A percentile compares a stretch with the other conserved stretches of the same genome.
These are phyloP conservation scores for Melanomma pulvis-pyrius DNA, from an alignment of 495 filamentous ascomycete species.

Conservation along the genomic window DNA sequence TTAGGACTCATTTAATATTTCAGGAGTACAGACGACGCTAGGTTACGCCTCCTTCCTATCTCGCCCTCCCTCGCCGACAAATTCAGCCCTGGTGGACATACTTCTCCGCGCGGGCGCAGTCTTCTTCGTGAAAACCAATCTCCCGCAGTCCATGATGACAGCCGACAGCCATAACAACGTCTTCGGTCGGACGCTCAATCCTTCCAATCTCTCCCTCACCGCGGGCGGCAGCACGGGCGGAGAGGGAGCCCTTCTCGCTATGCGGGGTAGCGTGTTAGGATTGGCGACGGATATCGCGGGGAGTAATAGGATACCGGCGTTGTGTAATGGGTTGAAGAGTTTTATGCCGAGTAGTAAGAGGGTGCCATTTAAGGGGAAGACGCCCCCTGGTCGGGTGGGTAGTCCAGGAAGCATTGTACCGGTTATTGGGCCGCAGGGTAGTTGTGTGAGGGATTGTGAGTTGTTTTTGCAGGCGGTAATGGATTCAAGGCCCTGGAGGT, in stretches of 20 bases:
- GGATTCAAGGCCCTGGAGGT: conserved; percentile 50
- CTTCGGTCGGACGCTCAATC: conserved; percentile 40
- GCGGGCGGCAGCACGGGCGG: conserved; percentile 38
- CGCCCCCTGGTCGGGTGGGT: conserved; percentile 34
- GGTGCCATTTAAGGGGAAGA: conserved; percentile 42
- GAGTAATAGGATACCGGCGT: conserved; percentile 42
- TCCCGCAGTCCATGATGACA: conserved; percentile 51
- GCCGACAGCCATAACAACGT: conserved; percentile 40
- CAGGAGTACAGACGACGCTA: conserved; percentile 60
- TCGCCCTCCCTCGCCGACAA: conserved; percentile 50
- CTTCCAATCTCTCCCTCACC: conserved; percentile 33
- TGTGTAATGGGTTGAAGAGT: conserved; percentile 40
- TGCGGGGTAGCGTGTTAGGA: conserved; percentile 35
- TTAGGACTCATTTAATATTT: conserved; percentile 69
- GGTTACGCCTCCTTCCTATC: conserved; percentile 60
- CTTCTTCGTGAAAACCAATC: conserved; percentile 68
- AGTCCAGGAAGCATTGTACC: conserved; percentile 46
- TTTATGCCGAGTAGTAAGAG: conserved; percentile 40
- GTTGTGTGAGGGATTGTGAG: conserved; percentile 51
- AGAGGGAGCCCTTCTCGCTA: conserved; percentile 35
- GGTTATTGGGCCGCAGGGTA: conserved; percentile 56
- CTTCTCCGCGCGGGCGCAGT: conserved; percentile 55
- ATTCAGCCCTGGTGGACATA: conserved; percentile 55
- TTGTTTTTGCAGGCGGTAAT: conserved; percentile 58
- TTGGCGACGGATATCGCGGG: conserved; percentile 39